Conservation (phyloP, 2,329 filamentous ascomycete species). For the Hypoxylon sp. region DNA sequence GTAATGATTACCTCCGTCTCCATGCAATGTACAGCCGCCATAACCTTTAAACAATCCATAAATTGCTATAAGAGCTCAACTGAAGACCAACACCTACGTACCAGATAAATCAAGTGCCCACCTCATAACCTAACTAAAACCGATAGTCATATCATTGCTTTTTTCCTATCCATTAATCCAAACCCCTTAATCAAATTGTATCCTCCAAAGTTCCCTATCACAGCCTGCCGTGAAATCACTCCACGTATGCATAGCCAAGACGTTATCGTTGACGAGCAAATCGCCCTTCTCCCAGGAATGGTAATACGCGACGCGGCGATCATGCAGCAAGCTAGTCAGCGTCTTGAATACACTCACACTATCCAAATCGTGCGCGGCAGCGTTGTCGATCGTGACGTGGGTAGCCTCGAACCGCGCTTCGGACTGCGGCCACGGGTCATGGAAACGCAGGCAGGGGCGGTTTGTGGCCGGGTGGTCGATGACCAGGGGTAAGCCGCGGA, state of each 20-base stretch:
- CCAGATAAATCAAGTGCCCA: too few species aligned
- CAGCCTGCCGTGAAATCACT: constrained; percentile 62
- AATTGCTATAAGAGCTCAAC: not conserved
- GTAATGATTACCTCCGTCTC: not conserved
- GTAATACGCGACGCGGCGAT: constrained; percentile 65
- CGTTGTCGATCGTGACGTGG: constrained; percentile 60
- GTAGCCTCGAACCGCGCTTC: constrained; percentile 67
- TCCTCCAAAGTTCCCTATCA: constrained; percentile 65
- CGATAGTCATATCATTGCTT: not conserved
- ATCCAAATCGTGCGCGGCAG: constrained; percentile 37
- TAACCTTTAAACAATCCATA: not conserved
- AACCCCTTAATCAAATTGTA: constrained; percentile 62
- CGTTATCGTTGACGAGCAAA: constrained; percentile 67
- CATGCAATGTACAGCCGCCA: not conserved
- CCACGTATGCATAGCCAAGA: constrained; percentile 64
- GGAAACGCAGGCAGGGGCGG: constrained; percentile 66
- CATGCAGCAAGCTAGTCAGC: constrained; percentile 62
- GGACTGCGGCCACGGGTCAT: constrained; percentile 68
- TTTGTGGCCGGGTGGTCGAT: constrained; percentile 62
- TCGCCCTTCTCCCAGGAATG: constrained; percentile 70
- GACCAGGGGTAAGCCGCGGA: constrained; percentile 63
- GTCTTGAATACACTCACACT: constrained; percentile 55
- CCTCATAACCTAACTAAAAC: too few species aligned
- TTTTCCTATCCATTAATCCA: not conserved
- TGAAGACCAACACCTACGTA: not conserved